Base-by-base conservation (phyloP, 768 basidiomycete genomes). In the Tephrocybe sp. region DNA sequence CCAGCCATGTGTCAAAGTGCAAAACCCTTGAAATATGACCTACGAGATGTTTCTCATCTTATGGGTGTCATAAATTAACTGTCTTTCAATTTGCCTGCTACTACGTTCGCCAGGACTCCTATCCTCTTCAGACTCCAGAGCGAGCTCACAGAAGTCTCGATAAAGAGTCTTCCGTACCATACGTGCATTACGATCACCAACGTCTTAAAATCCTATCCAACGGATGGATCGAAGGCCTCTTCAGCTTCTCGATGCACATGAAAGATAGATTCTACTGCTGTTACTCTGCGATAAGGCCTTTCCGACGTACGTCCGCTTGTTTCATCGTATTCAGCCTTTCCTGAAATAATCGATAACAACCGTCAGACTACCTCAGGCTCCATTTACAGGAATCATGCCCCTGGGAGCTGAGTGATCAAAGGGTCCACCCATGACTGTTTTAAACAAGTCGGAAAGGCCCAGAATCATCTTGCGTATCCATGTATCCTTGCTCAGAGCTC, bases 391-490 rank as follows among this genome's bases (percentile, higher is more conserved):
- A 35, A 38, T 31, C 10, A 20, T 43, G n/a, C 45, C 40, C 51
- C 51, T 52, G 23, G 26, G 12, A 4, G 23, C 51, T 52, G 23
- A 35, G 12, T 6, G 16, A 45, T 8, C 22, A 13, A 19, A 31
- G 17, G 26, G 22, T 30, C 12, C 9, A 20, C 13, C 17, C 23
- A 46, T 42, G 14, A 42, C 26, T n/a, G 23, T 47, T 47, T 47
- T 47, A 52, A 26, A 46, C 16, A 33, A 36, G 40, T 14, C 36
- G 6, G 13, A 31, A 23, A 10, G 26, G 14, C 14, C 23, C 33
- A 22, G 3, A 42, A 12, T 26, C 16, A 33, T 38, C 9, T 16
- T 17, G 12, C 32, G 12, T n/a, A 4, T 33, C 69, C 65, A 52
- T 49, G 52, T 43, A 49, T 53, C 23, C 33, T 23, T 35, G 45